A percentile compares a stretch with the other conserved stretches of the same genome.
phyloP scores from a whole-genome alignment of 768 basidiomycete species.

The Rhodosporidiobolus sp. region DNA sequence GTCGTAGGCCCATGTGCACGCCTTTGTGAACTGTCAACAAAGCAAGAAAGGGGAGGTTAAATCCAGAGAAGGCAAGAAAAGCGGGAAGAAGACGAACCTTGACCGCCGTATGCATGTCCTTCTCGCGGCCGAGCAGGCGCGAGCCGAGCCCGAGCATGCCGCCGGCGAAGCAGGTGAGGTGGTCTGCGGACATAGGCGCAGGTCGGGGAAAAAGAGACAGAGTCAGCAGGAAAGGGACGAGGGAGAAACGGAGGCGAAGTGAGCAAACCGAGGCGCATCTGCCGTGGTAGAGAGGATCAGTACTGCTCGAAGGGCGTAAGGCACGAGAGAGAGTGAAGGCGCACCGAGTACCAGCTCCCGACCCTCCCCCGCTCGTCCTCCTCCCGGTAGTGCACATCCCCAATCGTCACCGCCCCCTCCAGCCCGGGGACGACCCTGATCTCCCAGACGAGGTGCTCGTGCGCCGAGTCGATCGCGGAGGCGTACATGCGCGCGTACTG shows the following conservation, averaged over 20 bases:
- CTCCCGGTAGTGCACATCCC: neutral
- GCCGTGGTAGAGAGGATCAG: neutral
- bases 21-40: constrained; percentile 44
- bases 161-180: constrained; percentile 49
- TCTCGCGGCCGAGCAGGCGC: constrained; percentile 45
- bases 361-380: constrained; percentile 2
- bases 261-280: neutral
- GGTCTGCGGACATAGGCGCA: neutral
- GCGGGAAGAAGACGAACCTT: constrained; percentile 3
- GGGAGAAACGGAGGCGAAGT: constrained; percentile 6
- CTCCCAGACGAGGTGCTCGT: constrained; percentile 44
- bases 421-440: constrained; percentile 45
- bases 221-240: neutral
- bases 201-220: neutral
- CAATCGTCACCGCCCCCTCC: constrained; percentile 1
- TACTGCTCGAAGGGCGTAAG: no score
- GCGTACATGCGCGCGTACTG: constrained; percentile 49
- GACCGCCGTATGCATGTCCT: constrained; percentile 43
- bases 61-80: neutral
- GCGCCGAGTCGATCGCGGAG: constrained; percentile 46
- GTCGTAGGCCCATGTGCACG: constrained; percentile 49
- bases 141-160: constrained; percentile 53
- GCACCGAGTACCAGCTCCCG: neutral
- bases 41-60: neutral
- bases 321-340: constrained; percentile 41